Base-by-base conservation (phyloP, 1,284 basidiomycete genomes). In the Ceratorhiza oryzae-sativae region DNA sequence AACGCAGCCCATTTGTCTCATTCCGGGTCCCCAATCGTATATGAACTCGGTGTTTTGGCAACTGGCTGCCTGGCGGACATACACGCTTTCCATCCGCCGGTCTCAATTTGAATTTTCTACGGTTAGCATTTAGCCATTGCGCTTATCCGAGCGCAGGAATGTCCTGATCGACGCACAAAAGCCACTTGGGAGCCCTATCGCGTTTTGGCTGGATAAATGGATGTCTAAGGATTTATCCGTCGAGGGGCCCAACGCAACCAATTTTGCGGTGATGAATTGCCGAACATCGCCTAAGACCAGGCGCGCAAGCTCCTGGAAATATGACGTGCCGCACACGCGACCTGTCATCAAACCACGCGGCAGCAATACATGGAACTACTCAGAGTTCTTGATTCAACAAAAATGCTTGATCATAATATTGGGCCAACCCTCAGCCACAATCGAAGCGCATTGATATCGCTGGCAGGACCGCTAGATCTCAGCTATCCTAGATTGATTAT, bases 261-360 rank as follows among this genome's bases (percentile, higher is more conserved):
- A 41, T 42, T 32, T 45, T 12, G 27, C 13, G 58, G 58, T 12
- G 27, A 23, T 45, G 41, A 23, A 60, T 27, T 60, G 20, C 58
- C 58, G 27, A 60, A 60, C 12, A 60, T 27, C 30, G 39, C 36
- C 42, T 45, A 60, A 60, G 58, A 18, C 39, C 42, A 45, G 42
- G 9, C 30, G 27, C 39, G 58, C 58, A 56, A 56, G 53, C 53
- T 56, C 53, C 53, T 56, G 53, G 8, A 20, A 56, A 56, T 56
- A 60, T 60, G 58, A 60, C 58, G 58, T 60, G 58, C 39, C 41
- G 58, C 42, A 60, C 58, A 45, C 39, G 58, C 58, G 58, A 60
- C 32, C 5, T 45, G 58, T 25, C 3, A 36, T n/a, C 36, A 25
- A 60, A 39, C 58, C 58, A 60, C 58, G 58, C 58, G 41, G 39